Base-by-base conservation (phyloP, 73 alveolate genomes). In the Stentor coeruleus region DNA sequence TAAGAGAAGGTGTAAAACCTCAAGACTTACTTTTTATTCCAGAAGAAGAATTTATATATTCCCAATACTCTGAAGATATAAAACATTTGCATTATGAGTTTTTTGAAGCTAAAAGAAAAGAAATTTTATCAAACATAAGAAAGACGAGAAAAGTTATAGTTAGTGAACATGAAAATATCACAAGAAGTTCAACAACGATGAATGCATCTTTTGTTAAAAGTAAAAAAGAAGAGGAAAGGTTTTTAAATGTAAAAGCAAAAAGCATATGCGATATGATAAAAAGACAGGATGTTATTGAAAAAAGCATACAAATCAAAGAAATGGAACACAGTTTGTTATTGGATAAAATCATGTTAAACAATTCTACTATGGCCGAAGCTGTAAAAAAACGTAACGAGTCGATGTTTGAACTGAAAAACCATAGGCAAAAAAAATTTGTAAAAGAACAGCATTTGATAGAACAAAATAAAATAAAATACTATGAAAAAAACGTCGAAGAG, bases 21-120 rank as follows among this genome's bases (percentile, higher is more conserved):
- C 6, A 60, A 14, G 80, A 60, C 37, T 60, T 60, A 38, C 80
- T 60, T 60, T 26, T 14, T 60, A 60, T 28, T 28, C 80, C 80
- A 11, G 41, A 28, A 14, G 11, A 11, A 6, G 20, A 60, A 11
- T 60, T 60, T 35, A 28, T 14, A 6, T 6, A 14, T 11, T 14
- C 59, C 80, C 11, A 6, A 14, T n/a, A 11, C 36, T 26, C 80
- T 26, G 36, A 60, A 26, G 6, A 6, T 11, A 11, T 28, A 11
- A 60, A 60, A 60, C 66, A 49, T 20, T 14, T 60, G 6, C 80
- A 60, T 60, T 60, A 28, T 26, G 80, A 60, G 80, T 60, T 60
- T 60, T 60, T 11, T 26, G 80, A 60, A 60, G 80, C 55, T 14
- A 60, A 60, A 60, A 6, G 80, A 6, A 49, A 49, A 49, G 66